Conservation (phyloP, 768 basidiomycete species). For the Boletales sp. region DNA sequence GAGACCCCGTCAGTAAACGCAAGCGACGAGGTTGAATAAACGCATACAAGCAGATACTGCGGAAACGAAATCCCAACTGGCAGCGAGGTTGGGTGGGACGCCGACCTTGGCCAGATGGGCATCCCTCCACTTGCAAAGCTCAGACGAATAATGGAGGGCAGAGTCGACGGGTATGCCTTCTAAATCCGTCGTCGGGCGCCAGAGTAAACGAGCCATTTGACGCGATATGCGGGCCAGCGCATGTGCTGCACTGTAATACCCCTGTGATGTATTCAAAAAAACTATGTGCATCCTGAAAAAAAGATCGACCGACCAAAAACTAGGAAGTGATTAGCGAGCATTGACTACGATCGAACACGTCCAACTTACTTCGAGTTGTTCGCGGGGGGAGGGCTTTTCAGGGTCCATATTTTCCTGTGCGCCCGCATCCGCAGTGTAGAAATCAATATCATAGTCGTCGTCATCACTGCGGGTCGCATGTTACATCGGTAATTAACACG, state of each 20-base stretch:
- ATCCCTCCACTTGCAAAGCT: constrained; percentile 71
- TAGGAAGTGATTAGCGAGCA: constrained; percentile 26
- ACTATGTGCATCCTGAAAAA: not conserved
- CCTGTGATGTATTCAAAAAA: constrained; percentile 40
- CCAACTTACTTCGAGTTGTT: constrained; percentile 69
- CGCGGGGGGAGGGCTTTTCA: constrained; percentile 61
- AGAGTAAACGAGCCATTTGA: constrained; percentile 75
- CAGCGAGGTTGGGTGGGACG: constrained; percentile 80
- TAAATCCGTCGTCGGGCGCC: constrained; percentile 72
- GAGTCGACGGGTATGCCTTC: constrained; percentile 73
- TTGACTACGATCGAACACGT: not conserved
- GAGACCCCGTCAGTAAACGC: not conserved
- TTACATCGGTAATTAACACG: constrained; percentile 21
- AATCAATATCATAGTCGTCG: constrained; percentile 87
- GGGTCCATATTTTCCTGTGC: constrained; percentile 45
- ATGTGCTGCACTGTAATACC: constrained; percentile 81
- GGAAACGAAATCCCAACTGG: constrained; percentile 86
- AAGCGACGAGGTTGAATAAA: not conserved
- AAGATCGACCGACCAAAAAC: constrained; percentile 59
- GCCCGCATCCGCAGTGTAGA: constrained; percentile 71
- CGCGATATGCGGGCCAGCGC: constrained; percentile 82
- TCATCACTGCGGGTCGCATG: constrained; percentile 51
- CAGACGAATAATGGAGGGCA: constrained; percentile 52
- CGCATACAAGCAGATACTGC: constrained; percentile 61
- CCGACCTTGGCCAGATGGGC: constrained; percentile 75